A percentile compares a stretch with the other conserved stretches of the same genome.
These are phyloP conservation scores for Colletotrichum caudatum DNA, from an alignment of 2,329 filamentous ascomycete genomes.

Conservation along the genomic window DNA sequence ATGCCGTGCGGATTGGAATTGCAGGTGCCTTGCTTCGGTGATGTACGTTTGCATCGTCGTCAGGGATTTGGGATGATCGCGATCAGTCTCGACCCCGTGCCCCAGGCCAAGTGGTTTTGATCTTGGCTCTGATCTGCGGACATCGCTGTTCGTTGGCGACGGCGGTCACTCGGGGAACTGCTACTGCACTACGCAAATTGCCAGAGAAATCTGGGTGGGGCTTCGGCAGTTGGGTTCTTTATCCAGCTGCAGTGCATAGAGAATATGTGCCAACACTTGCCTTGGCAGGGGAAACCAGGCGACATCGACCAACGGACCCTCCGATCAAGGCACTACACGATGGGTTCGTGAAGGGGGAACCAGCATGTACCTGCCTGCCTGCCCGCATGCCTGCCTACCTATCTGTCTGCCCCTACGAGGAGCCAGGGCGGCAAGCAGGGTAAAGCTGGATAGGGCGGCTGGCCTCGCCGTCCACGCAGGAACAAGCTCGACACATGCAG, in stretches of 20 bases:
- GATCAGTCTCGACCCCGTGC: background rate
- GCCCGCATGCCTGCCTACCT: too few relatives aligned
- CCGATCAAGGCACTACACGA: too few relatives aligned
- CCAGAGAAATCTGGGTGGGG: slow-evolving; percentile 2
- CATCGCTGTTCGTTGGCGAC: background rate
- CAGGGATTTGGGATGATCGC: slow-evolving; percentile 23
- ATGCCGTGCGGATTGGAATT: slow-evolving; percentile 5
- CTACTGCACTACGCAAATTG: background rate
- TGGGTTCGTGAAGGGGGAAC: slow-evolving; percentile 2
- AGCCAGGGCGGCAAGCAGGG: background rate
- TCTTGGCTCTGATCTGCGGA: background rate
- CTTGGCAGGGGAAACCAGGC: slow-evolving; percentile 6
- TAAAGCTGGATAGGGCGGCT: background rate
- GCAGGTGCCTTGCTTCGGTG: slow-evolving; percentile 19
- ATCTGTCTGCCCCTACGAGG: background rate
- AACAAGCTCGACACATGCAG: background rate
- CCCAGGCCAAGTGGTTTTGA: background rate
- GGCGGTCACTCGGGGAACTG: too few relatives aligned
- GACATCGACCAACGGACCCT: too few relatives aligned
- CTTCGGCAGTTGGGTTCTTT: slow-evolving; percentile 14
- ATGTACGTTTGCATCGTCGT: slow-evolving; percentile 12
- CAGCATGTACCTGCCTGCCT: background rate
- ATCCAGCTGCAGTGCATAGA: slow-evolving; percentile 2
- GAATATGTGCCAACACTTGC: background rate
- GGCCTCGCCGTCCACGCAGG: slow-evolving; percentile 8